Base-by-base conservation (phyloP, 2,329 filamentous ascomycete species). In the Colletotrichum tropicicola region DNA sequence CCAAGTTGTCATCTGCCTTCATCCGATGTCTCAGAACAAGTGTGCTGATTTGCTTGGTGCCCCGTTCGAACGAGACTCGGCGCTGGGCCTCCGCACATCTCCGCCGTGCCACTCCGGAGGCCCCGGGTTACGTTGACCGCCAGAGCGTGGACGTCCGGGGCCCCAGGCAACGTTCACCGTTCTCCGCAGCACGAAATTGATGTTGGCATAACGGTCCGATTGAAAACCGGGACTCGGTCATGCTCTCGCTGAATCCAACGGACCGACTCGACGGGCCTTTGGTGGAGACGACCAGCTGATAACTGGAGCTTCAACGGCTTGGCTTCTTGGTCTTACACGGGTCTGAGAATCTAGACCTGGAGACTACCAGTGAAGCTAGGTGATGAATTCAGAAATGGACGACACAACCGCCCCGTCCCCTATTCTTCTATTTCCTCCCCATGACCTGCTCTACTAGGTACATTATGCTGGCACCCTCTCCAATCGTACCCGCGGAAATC, bases 171-270 rank as follows among this genome's bases (percentile, higher is more conserved):
- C 23, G 21, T 45, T 23, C 37, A 21, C 57, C 35, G 44, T 49
- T 45, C 58, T 35, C 57, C 58, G 43, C 44, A 55, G 5, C n/a
- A n/a, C 27, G 32, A 27, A 17, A 27, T 57, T 55, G 37, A 41
- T 27, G 15, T 21, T 27, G 39, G 23, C 30, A 35, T 19, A 62
- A 65, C 57, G 62, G 62, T 56, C 62, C 62, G 57, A 65, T 62
- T 56, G 28, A 27, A 27, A 21, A 10, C 27, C 39, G 30, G 49
- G 44, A 37, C 25, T 27, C 12, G 28, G 15, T 44, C 51, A 43
- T 51, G 35, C 2, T 35, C 17, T 65, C 62, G 62, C 62, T 65
- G 37, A 56, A 65, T 28, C 28, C 44, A 56, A 62, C 57, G 62
- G 62, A 51, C 62, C 62, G 62, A 65, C 28, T 65, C 35, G 27